Conservation (phyloP, 2,329 filamentous ascomycete genomes). For the Microcera coccophila region DNA sequence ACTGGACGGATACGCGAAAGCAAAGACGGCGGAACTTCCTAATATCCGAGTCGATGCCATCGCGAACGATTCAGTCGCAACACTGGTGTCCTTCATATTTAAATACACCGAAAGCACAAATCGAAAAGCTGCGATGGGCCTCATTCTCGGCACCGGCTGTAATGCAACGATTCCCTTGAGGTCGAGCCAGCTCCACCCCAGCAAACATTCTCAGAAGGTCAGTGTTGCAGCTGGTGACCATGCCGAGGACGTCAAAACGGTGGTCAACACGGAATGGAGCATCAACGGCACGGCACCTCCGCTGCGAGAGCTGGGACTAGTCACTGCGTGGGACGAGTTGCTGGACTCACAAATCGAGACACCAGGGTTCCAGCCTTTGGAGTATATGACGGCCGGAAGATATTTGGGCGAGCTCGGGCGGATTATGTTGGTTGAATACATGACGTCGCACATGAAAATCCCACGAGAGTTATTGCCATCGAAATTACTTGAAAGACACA, state of each 20-base stretch:
- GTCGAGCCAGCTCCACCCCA: slow-evolving; percentile 56
- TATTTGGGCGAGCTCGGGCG: slow-evolving; percentile 75
- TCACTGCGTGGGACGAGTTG: slow-evolving; percentile 66
- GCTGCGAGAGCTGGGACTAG: slow-evolving; percentile 57
- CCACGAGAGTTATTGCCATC: slow-evolving; percentile 47
- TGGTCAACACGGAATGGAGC: slow-evolving; percentile 82
- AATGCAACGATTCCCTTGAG: slow-evolving; percentile 76
- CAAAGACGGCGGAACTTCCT: slow-evolving; percentile 51
- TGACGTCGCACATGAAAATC: slow-evolving; percentile 43
- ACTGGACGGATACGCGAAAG: slow-evolving; percentile 53
- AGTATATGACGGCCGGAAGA: slow-evolving; percentile 78
- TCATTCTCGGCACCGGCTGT: slow-evolving; percentile 77
- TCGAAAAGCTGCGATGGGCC: slow-evolving; percentile 69
- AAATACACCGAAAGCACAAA: slow-evolving; percentile 57
- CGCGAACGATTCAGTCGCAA: slow-evolving; percentile 77
- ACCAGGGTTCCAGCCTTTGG: slow-evolving; percentile 75
- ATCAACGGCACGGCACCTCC: slow-evolving; percentile 72
- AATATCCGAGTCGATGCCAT: slow-evolving; percentile 70
- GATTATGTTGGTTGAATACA: slow-evolving; percentile 64
- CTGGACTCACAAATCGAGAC: slow-evolving; percentile 64
- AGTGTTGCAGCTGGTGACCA: slow-evolving; percentile 44
- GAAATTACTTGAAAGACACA: slow-evolving; percentile 54
- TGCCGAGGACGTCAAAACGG: slow-evolving; percentile 57
- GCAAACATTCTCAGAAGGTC: slow-evolving; percentile 54
- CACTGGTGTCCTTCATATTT: slow-evolving; percentile 73